Evolutionary conservation across 2,329 filamentous ascomycete genomes (phyloP), one percentile per base, ranked within the genome.

Genomic region (Akanthomyces dipterigenus): DNA sequence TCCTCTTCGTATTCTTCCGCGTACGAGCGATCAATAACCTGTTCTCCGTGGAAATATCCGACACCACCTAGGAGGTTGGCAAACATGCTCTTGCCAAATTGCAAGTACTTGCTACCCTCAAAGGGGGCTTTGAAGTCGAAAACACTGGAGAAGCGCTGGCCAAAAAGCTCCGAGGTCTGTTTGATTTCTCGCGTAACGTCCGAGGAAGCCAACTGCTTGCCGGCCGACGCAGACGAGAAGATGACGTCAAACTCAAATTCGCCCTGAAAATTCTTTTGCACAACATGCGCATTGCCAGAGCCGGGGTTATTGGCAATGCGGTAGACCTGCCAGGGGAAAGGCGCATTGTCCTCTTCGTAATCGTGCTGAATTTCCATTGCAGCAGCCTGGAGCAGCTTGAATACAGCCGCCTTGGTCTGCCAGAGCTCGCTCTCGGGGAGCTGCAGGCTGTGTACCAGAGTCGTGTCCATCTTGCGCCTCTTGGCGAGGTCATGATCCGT

Each of bases 1-100:
- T 96, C 91, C 76, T 99, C 95, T 12, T 96, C 91, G 67, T 98
- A 98, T 69, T 96, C 93, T 11, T 88, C 79, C n/a, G 91, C 91
- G 69, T 93, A 90, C 0, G 93, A 96, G 42, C 92, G 88, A 71
- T 99, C 95, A 57, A 96, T 90, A 24, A 97, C 77, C 38, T 91
- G 88, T 62, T 95, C 83, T 45, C 95, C 95, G 69, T 96, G 84
- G 77, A 99, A 99, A 76, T 96, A 98, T 9, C 95, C 95, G 67
- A 98, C 91, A 51, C 95, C 95, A 61, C 95, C 95, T 40, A 96
- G 82, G 38, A 99, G 79, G 72, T 98, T 99, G 1, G 93, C 97
- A 67, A 99, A 90, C 80, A 99, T 89, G 65, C 88, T 93, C 72
- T 91, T 90, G 65, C 88, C 91, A 72, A 98, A 97, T 62, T 81